Conservation (phyloP, 345 rosid genomes). For the Sisymbrium altissimum region DNA sequence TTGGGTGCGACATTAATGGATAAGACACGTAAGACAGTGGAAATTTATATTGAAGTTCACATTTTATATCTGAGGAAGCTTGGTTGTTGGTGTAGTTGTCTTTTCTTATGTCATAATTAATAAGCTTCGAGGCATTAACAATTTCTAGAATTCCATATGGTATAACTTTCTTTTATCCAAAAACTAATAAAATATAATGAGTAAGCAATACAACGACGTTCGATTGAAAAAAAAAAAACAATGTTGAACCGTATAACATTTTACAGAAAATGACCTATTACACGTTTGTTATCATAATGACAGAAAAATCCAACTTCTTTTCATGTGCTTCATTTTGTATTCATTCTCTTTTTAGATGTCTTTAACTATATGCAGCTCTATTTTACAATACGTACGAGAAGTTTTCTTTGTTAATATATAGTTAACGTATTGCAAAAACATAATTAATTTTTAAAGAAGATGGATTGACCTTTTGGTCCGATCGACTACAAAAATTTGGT, state of each 20-base stretch:
- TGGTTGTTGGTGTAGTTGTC: constrained; percentile 17
- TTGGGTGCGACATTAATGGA: constrained; percentile 33
- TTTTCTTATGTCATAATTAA: constrained; percentile 24
- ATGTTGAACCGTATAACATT: neutral
- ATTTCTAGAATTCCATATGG: neutral
- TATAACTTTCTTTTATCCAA: neutral
- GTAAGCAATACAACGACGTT: neutral
- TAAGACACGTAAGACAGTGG: constrained; percentile 29
- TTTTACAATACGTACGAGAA: neutral
- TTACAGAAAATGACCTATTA: neutral
- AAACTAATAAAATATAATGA: neutral
- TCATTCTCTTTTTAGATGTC: neutral
- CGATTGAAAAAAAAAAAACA: neutral
- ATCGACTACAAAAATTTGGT: neutral
- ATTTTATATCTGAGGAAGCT: constrained; percentile 17
- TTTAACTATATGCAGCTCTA: neutral
- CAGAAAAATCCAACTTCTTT: neutral
- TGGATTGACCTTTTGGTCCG: neutral
- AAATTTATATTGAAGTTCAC: neutral
- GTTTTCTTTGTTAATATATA: neutral
- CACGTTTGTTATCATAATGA: neutral
- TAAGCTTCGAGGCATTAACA: neutral
- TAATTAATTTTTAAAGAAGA: neutral
- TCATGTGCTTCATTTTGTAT: neutral
- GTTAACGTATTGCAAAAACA: neutral